A percentile compares a stretch with the other conserved stretches of the same genome.
These are phyloP conservation scores for Penicillium vulpinum DNA, from an alignment of 2,329 filamentous ascomycete genomes.

Conservation along the genomic window DNA sequence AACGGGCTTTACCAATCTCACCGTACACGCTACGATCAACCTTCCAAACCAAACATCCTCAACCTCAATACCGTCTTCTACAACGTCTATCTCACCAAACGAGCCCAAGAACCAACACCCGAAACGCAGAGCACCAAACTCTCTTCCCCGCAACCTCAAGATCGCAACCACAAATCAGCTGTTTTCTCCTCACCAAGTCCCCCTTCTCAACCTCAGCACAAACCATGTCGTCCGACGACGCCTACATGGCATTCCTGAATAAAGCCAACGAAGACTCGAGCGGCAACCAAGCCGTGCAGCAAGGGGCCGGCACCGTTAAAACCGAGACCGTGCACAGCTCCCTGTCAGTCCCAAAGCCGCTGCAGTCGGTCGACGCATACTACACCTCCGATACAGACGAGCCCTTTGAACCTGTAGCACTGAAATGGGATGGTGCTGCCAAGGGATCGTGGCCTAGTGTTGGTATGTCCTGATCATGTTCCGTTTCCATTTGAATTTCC, in stretches of 20 bases:
- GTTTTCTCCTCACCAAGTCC: slow-evolving; percentile 6
- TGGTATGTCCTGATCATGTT: slow-evolving; percentile 25
- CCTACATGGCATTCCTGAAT: slow-evolving; percentile 80
- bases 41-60: background rate
- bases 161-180: slow-evolving; percentile 1
- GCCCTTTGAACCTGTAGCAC: slow-evolving; percentile 73
- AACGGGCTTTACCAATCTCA: slow-evolving; percentile 17
- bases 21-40: background rate
- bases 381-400: slow-evolving; percentile 84
- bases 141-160: slow-evolving; percentile 10
- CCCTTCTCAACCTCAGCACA: slow-evolving; percentile 18
- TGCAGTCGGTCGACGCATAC: slow-evolving; percentile 60
- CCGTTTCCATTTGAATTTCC: background rate
- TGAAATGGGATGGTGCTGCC: slow-evolving; percentile 55
- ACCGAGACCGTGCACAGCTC: slow-evolving; percentile 45
- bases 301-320: slow-evolving; percentile 24
- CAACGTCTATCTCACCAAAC: background rate
- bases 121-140: background rate
- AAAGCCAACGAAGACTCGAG: slow-evolving; percentile 74
- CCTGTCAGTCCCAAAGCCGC: slow-evolving; percentile 61
- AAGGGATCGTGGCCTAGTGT: slow-evolving; percentile 37
- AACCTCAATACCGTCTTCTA: background rate
- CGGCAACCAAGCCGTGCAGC: slow-evolving; percentile 27
- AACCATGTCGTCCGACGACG: slow-evolving; percentile 65
- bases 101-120: background rate